These are phyloP conservation scores for Phytophthora pinifolia DNA, from an alignment of 352 stramenopile genomes.

Conservation along the genomic window DNA sequence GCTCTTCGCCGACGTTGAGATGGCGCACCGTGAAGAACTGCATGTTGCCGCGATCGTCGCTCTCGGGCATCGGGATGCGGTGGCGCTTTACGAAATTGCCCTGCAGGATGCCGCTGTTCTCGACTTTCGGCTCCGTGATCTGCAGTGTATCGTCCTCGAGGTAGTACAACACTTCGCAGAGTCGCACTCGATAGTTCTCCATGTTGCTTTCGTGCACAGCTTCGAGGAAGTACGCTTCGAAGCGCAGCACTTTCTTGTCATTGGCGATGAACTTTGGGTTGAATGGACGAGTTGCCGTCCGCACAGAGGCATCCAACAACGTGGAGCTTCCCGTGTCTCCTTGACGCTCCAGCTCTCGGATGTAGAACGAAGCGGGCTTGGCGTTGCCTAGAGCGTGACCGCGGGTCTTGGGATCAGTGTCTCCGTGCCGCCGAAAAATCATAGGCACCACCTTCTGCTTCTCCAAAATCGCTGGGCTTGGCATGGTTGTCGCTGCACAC, in stretches of 20 bases:
- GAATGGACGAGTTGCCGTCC: constrained; percentile 51
- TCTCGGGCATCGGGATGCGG: constrained; percentile 81
- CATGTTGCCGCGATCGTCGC: constrained; percentile 68
- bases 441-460: constrained; percentile 84
- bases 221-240: constrained; percentile 88
- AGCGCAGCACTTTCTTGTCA: constrained; percentile 86
- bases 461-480: constrained; percentile 55
- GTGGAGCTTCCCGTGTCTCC: constrained; percentile 45
- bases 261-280: constrained; percentile 69
- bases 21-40: constrained; percentile 62
- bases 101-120: constrained; percentile 90
- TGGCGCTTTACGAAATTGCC: constrained; percentile 89
- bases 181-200: constrained; percentile 84
- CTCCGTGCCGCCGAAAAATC: constrained; percentile 74
- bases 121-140: constrained; percentile 86
- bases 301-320: constrained; percentile 42
- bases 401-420: constrained; percentile 66
- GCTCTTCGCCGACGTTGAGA: constrained; percentile 65
- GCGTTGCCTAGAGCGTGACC: constrained; percentile 62
- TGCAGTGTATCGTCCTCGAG: constrained; percentile 88
- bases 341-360: constrained; percentile 64
- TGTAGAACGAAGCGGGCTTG: constrained; percentile 70
- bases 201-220: constrained; percentile 84
- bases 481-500: constrained; percentile 32
- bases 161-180: constrained; percentile 83